Evolutionary conservation across 805 yeast species (phyloP), one percentile per base, ranked within the genome.

Genomic region (Ogataea naganishii): DNA sequence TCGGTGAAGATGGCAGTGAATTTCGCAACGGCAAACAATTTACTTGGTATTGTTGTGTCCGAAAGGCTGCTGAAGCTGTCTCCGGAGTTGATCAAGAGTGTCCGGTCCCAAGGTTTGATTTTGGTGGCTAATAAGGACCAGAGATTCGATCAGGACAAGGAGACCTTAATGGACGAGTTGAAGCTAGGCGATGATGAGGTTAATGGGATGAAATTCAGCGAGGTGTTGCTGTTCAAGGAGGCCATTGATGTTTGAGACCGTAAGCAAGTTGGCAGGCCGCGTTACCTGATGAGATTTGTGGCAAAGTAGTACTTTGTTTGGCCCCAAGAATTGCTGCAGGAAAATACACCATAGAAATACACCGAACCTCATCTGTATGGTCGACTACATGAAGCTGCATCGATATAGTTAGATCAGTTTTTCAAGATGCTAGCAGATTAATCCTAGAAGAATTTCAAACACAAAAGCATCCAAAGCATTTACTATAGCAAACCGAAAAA

Each of bases 21-120:
- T 30, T 86, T 84, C 50, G 88, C 96, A 0, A 67, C 77, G 4
- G 66, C 69, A 34, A 92, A 92, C 49, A 92, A 92, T 47, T 61
- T 92, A 31, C 64, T 92, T 39, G 98, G 98, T 12, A 52, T 92
- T 8, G 75, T 85, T 15, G 72, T 84, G 14, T 85, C 94, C 0
- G 68, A 74, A 17, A 77, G 78, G 33, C 49, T 92, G 32, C 59
- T 89, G 33, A 60, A 67, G 22, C 58, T 86, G 18, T 86, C 85
- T 25, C 94, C 94, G 0, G 76, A 79, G 30, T 56, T 88, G 23
- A 70, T 80, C 6, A 80, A 80, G 21, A 68, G 81, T 18, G 79
- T 89, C 11, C 65, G 94, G 35, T 75, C 81, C 2, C 66, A 80
- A 32, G 97, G 97, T 0, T 64, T 89, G 39, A 75, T 89, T 30